Conservation (phyloP, 805 yeast species). For the Teunomyces funiuensis region DNA sequence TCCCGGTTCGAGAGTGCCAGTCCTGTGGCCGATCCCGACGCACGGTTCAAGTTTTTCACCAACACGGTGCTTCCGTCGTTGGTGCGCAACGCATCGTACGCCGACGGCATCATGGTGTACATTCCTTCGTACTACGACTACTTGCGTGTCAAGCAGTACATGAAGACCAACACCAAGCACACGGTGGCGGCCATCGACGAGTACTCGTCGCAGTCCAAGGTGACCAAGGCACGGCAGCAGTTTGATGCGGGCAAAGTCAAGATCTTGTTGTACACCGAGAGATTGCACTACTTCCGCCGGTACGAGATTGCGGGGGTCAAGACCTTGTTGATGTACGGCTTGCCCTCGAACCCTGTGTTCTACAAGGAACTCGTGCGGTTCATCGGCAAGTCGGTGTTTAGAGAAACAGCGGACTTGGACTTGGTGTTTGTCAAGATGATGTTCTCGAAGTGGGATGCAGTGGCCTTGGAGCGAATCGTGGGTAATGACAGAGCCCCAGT, state of each 20-base stretch:
- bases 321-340: slow-evolving; percentile 75
- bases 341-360: slow-evolving; percentile 82
- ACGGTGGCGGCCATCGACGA: slow-evolving; percentile 78
- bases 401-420: slow-evolving; percentile 49
- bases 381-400: slow-evolving; percentile 62
- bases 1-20: slow-evolving; percentile 62
- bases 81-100: slow-evolving; percentile 56
- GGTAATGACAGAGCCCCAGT: slow-evolving; percentile 72
- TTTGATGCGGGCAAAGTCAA: slow-evolving; percentile 64
- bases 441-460: slow-evolving; percentile 78
- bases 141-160: slow-evolving; percentile 70
- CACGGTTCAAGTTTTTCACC: slow-evolving; percentile 78
- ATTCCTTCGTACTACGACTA: slow-evolving; percentile 88
- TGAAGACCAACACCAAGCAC: slow-evolving; percentile 60
- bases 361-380: slow-evolving; percentile 74
- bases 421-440: slow-evolving; percentile 52
- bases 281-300: slow-evolving; percentile 89
- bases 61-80: slow-evolving; percentile 74
- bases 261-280: slow-evolving; percentile 85
- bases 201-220: slow-evolving; percentile 70
- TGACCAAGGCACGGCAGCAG: slow-evolving; percentile 66
- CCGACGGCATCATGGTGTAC: slow-evolving; percentile 75
- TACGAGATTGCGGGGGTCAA: slow-evolving; percentile 84
- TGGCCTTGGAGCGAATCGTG: slow-evolving; percentile 77
- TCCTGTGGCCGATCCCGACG: slow-evolving; percentile 70